Percentiles rank a stretch among this genome's conserved stretches.
These are phyloP conservation scores for Amborella trichopoda DNA, from an alignment of 164 flowering plant genomes.

Conservation along the genomic window DNA sequence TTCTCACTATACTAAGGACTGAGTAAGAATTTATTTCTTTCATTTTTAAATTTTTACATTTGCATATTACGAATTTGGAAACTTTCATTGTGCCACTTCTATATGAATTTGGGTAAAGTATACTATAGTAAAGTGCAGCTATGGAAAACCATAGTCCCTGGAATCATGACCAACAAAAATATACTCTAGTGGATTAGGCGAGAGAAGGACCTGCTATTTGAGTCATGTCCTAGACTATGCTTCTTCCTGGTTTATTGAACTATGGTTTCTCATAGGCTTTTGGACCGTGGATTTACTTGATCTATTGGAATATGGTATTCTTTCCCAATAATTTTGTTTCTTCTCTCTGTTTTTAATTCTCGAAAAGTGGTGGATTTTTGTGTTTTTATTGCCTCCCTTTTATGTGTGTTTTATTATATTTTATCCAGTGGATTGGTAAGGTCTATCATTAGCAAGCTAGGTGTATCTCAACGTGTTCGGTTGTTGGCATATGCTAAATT, in stretches of 20 bases:
- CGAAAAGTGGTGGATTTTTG: neutral
- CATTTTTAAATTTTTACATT: neutral
- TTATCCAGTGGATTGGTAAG: conserved; percentile 64
- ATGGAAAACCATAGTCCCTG: too few species aligned
- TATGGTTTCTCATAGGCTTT: too few species aligned
- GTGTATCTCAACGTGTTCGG: conserved; percentile 52
- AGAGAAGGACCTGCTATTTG: too few species aligned
- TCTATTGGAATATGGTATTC: neutral
- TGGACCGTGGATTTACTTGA: too few species aligned
- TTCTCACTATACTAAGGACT: conserved; percentile 52
- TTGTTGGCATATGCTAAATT: conserved; percentile 60
- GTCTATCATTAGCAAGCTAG: conserved; percentile 54
- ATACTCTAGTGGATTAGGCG: too few species aligned
- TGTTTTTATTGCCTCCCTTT: neutral
- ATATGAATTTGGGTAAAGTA: too few species aligned
- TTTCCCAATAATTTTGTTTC: too few species aligned
- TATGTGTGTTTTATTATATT: conserved; percentile 1
- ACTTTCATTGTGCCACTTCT: too few species aligned
- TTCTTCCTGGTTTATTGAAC: too few species aligned
- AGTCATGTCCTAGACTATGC: too few species aligned
- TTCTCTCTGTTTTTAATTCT: neutral
- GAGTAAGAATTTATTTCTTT: conserved; percentile 36
- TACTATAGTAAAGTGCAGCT: too few species aligned
- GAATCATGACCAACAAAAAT: too few species aligned
- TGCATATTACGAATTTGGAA: neutral